A percentile compares a stretch with the other conserved stretches of the same genome.
phyloP scores from a whole-genome alignment of 768 basidiomycete species.

The Guyanaporus albipodus region DNA sequence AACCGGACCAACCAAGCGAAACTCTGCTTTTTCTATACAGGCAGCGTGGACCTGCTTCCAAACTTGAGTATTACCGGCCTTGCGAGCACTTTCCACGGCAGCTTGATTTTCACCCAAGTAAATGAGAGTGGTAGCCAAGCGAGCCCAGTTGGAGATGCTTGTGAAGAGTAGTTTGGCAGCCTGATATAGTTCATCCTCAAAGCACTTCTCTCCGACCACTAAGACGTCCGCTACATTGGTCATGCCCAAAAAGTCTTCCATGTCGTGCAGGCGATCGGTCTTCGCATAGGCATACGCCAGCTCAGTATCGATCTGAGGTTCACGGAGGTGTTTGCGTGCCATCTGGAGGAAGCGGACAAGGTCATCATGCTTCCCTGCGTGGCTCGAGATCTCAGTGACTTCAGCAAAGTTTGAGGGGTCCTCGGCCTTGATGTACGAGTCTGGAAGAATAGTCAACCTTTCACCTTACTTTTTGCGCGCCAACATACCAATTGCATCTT shows the following conservation, averaged over 20 bases:
- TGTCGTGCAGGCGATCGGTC: constrained; percentile 95
- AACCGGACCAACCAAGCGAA: constrained; percentile 63
- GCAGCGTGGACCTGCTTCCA: constrained; percentile 99
- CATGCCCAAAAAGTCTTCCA: constrained; percentile 99
- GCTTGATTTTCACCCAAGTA: constrained; percentile 98
- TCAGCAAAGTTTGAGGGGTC: constrained; percentile 93
- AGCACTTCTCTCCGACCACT: constrained; percentile 98
- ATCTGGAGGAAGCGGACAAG: constrained; percentile 97
- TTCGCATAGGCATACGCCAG: constrained; percentile 98
- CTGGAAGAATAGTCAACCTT: constrained; percentile 35
- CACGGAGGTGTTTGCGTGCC: constrained; percentile 94
- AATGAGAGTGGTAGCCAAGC: constrained; percentile 95
- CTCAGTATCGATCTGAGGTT: constrained; percentile 98
- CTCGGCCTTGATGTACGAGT: constrained; percentile 97
- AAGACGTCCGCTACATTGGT: constrained; percentile 98
- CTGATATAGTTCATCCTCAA: constrained; percentile 96
- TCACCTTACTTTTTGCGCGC: background rate
- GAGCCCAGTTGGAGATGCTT: constrained; percentile 98
- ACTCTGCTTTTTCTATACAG: constrained; percentile 96
- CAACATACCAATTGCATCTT: constrained; percentile 88
- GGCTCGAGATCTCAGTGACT: constrained; percentile 93
- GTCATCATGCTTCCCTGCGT: constrained; percentile 89
- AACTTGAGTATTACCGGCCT: constrained; percentile 99
- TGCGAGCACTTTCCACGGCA: constrained; percentile 98
- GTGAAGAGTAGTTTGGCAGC: constrained; percentile 94